phyloP scores from a whole-genome alignment of 129 eudicot genomes.

The Escallonia rubra region DNA sequence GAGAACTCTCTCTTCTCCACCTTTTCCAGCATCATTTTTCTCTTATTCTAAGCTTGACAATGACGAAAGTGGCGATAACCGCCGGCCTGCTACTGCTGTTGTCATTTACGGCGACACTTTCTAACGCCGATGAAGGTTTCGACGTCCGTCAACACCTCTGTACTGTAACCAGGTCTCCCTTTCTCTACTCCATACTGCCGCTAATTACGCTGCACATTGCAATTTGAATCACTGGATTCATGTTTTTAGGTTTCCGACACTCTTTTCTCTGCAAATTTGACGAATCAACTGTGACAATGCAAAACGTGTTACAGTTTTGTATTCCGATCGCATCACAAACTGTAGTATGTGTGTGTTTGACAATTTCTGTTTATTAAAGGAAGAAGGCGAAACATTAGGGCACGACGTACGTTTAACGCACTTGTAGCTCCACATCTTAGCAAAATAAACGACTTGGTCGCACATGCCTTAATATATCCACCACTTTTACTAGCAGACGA shows the following conservation, averaged over 20 bases:
- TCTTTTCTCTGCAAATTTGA: neutral
- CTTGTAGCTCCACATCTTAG: no score
- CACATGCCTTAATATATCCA: neutral
- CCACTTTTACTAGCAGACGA: no score
- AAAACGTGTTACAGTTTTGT: neutral
- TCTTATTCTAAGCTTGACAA: no score
- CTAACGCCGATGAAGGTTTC: conserved; percentile 38
- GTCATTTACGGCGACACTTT: conserved; percentile 3
- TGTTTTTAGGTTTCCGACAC: neutral
- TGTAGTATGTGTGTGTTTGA: no score
- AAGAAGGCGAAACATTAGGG: no score
- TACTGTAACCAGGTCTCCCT: conserved; percentile 61
- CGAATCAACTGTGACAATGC: no score
- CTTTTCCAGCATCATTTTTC: no score
- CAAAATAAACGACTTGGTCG: neutral
- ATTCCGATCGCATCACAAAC: neutral
- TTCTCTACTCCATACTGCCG: neutral
- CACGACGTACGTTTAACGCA: no score
- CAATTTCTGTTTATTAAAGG: neutral
- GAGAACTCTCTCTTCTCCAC: no score
- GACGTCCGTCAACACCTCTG: conserved; percentile 76
- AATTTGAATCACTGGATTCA: neutral
- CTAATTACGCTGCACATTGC: neutral
- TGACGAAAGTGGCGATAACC: neutral
- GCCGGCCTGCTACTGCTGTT: conserved; percentile 1